A percentile compares a stretch with the other conserved stretches of the same genome.
Conservation (phyloP, 306 rosid genomes). For the Lotus japonicus region DNA sequence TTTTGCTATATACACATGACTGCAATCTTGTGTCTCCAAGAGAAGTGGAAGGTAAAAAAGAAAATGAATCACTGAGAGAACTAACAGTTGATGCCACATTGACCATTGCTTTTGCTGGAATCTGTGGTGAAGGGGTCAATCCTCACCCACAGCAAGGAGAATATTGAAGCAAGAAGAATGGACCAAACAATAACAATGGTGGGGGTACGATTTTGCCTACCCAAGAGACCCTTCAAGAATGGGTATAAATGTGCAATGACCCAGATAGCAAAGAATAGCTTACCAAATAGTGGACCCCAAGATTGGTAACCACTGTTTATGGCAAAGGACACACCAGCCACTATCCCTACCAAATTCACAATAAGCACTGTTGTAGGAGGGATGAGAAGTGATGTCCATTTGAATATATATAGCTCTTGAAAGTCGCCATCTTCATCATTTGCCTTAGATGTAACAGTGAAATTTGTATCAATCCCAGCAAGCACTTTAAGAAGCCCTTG, state of each 20-base stretch:
- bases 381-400: constrained; percentile 92
- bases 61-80: constrained; percentile 20
- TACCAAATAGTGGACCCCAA: constrained; percentile 91
- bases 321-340: constrained; percentile 89
- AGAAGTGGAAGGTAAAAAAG: constrained; percentile 6
- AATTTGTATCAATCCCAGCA: constrained; percentile 88
- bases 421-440: constrained; percentile 91
- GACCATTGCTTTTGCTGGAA: constrained; percentile 42
- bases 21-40: constrained; percentile 13
- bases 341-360: constrained; percentile 72
- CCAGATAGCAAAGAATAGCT: constrained; percentile 84
- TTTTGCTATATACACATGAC: constrained; percentile 44
- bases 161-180: constrained; percentile 81
- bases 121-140: constrained; percentile 68
- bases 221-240: constrained; percentile 92
- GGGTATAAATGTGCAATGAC: constrained; percentile 93
- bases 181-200: constrained; percentile 93
- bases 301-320: constrained; percentile 90
- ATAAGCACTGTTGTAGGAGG: constrained; percentile 91
- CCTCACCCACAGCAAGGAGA: constrained; percentile 91
- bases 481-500: constrained; percentile 95
- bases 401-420: constrained; percentile 79
- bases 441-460: constrained; percentile 93
- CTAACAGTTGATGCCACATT: constrained; percentile 81
- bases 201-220: constrained; percentile 83